phyloP scores from a whole-genome alignment of 2,329 filamentous ascomycete genomes.

The Ophiocordyceps camponoti-rufipedis region DNA sequence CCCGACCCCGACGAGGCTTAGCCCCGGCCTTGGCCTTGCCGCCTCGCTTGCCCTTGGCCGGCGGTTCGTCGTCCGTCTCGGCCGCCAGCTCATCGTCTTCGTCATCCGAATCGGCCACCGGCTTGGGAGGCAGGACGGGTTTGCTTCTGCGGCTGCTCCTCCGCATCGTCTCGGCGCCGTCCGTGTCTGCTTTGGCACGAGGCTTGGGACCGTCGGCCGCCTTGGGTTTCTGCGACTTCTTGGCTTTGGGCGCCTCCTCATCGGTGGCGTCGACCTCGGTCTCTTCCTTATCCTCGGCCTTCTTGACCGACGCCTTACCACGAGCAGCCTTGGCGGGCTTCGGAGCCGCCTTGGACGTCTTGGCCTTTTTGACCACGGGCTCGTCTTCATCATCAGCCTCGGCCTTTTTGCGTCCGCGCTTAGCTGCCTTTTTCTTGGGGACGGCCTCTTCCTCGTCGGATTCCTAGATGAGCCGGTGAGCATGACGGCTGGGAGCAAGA shows the following conservation, averaged over 20 bases:
- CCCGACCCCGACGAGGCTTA: slow-evolving; percentile 7
- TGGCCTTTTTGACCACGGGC: slow-evolving; percentile 17
- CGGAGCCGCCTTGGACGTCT: slow-evolving; percentile 8
- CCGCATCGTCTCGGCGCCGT: slow-evolving; percentile 1
- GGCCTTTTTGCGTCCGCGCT: slow-evolving; percentile 1
- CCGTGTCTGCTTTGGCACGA: slow-evolving; percentile 1
- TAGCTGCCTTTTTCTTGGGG: slow-evolving; percentile 8
- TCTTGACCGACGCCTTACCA: slow-evolving; percentile 2
- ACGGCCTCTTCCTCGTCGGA: slow-evolving; percentile 4
- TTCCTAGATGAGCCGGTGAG: neutral
- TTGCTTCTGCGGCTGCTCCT: slow-evolving; percentile 1
- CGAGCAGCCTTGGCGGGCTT: slow-evolving; percentile 6
- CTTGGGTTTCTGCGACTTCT: slow-evolving; percentile 1
- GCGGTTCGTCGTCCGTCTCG: slow-evolving; percentile 9
- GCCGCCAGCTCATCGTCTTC: neutral
- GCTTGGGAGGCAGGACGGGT: neutral
- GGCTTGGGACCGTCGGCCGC: neutral
- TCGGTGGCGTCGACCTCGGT: slow-evolving; percentile 1
- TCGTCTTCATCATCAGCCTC: slow-evolving; percentile 8
- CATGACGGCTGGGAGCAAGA: neutral
- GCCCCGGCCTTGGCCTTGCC: slow-evolving; percentile 9
- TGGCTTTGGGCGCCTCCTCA: slow-evolving; percentile 4
- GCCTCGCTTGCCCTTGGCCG: slow-evolving; percentile 11
- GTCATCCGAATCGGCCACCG: slow-evolving; percentile 2
- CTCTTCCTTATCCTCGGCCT: slow-evolving; percentile 6